phyloP scores from a whole-genome alignment of 2,329 filamentous ascomycete species.

The Bimuria novae-zelandiae region DNA sequence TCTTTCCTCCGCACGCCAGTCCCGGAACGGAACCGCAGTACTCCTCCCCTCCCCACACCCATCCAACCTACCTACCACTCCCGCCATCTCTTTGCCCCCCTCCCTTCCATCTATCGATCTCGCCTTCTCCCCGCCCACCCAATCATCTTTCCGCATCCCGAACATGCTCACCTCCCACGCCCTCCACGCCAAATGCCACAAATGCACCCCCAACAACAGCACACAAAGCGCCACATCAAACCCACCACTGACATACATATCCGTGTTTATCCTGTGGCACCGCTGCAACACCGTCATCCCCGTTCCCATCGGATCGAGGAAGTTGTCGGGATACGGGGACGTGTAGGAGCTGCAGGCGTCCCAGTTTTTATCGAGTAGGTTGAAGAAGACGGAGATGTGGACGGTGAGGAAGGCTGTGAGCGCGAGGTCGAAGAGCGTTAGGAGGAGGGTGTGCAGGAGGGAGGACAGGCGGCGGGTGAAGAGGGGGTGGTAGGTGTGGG shows the following conservation, averaged over 20 bases:
- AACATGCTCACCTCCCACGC: neutral
- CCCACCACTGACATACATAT: constrained; percentile 12
- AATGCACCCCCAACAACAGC: neutral
- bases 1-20: neutral
- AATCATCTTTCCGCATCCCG: neutral
- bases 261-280: constrained; percentile 12
- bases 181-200: neutral
- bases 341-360: constrained; percentile 8
- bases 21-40: neutral
- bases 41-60: neutral
- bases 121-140: neutral
- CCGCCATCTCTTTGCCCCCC: neutral
- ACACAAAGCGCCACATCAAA: constrained; percentile 4
- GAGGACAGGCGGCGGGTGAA: constrained; percentile 3
- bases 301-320: neutral
- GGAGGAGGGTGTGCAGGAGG: neutral
- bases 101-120: neutral
- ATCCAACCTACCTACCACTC: too few species aligned
- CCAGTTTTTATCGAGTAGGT: constrained; percentile 9
- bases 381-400: constrained; percentile 16
- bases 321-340: neutral
- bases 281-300: constrained; percentile 1
- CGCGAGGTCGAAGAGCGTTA: constrained; percentile 12
- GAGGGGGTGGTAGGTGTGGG: neutral
- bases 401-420: constrained; percentile 10